Conservation (phyloP, 208 protist species). For the Leptomonas seymouri region DNA sequence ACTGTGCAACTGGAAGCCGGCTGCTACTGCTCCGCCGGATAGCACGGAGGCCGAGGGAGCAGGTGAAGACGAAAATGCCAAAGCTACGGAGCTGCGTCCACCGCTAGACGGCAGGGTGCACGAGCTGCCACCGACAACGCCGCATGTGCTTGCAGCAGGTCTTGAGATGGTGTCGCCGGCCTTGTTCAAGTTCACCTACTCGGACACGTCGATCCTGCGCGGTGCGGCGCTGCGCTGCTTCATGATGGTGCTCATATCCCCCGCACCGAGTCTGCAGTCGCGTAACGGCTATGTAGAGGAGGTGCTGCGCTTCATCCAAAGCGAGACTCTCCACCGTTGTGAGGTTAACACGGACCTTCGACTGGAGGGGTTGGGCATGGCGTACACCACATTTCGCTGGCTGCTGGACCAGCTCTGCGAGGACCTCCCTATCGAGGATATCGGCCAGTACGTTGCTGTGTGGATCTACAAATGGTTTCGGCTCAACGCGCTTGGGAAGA, state of each 20-base stretch:
- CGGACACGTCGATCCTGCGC: conserved; percentile 58
- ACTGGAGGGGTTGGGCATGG: conserved; percentile 55
- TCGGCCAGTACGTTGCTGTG: conserved; percentile 49
- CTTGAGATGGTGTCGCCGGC: conserved; percentile 34
- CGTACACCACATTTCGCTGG: conserved; percentile 52
- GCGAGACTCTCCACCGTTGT: conserved; percentile 21
- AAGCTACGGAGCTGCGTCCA: conserved; percentile 10
- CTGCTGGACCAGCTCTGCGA: conserved; percentile 56
- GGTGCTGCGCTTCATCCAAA: conserved; percentile 41
- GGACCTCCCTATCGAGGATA: conserved; percentile 60
- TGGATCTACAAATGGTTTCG: conserved; percentile 54
- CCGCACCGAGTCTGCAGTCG: conserved; percentile 28
- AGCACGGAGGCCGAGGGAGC: neutral
- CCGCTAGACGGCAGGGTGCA: conserved; percentile 37
- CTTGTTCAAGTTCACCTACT: conserved; percentile 44
- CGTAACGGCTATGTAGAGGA: conserved; percentile 40
- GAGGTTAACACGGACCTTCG: conserved; percentile 69
- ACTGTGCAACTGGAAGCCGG: conserved; percentile 45
- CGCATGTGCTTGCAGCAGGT: conserved; percentile 26
- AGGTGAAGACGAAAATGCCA: neutral
- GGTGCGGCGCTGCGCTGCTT: conserved; percentile 59
- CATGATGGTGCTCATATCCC: conserved; percentile 60
- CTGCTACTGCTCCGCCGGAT: conserved; percentile 1
- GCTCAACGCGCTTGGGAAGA: conserved; percentile 29
- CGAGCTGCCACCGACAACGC: conserved; percentile 35